Percentiles rank a stretch among this genome's conserved stretches.
phyloP scores from a whole-genome alignment of 2,329 filamentous ascomycete genomes.

The Uncinocarpus reesii region DNA sequence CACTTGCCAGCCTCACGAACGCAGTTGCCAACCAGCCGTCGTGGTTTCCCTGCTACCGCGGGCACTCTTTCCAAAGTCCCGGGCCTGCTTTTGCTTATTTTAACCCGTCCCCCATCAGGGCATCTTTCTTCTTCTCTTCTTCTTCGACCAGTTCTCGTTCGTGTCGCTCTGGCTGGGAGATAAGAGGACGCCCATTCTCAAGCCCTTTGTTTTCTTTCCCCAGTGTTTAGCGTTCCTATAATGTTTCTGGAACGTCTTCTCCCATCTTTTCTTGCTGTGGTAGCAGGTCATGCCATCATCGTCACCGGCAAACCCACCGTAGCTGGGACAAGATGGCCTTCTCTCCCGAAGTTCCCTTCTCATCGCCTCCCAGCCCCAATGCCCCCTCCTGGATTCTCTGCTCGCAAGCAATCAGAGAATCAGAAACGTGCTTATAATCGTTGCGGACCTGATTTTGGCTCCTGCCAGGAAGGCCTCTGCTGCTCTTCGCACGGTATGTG shows the following conservation, averaged over 20 bases:
- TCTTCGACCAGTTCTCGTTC: too few species aligned
- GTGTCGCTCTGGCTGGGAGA: too few species aligned
- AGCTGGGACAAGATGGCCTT: background rate
- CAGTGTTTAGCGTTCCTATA: too few species aligned
- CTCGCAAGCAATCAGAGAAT: background rate
- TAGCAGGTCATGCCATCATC: background rate
- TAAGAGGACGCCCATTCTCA: too few species aligned
- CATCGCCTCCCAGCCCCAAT: constrained; percentile 10
- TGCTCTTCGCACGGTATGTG: constrained; percentile 33
- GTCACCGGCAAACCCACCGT: background rate
- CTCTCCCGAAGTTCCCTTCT: constrained; percentile 9
- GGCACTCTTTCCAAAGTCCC: too few species aligned
- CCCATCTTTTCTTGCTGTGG: background rate
- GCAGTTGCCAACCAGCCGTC: too few species aligned
- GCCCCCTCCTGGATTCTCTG: constrained; percentile 12
- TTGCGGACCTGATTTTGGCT: constrained; percentile 29
- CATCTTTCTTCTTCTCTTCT: too few species aligned
- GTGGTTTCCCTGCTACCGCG: too few species aligned
- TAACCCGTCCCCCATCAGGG: too few species aligned
- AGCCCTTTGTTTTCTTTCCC: too few species aligned
- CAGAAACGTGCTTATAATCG: constrained; percentile 15
- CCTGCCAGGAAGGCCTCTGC: constrained; percentile 29
- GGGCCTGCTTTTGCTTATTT: too few species aligned
- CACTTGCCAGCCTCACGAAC: too few species aligned
- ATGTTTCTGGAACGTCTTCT: constrained; percentile 4